A percentile compares a stretch with the other conserved stretches of the same genome.
Evolutionary conservation across 140 eudicot species (phyloP).

Genomic region (Stevia rebaudiana): DNA sequence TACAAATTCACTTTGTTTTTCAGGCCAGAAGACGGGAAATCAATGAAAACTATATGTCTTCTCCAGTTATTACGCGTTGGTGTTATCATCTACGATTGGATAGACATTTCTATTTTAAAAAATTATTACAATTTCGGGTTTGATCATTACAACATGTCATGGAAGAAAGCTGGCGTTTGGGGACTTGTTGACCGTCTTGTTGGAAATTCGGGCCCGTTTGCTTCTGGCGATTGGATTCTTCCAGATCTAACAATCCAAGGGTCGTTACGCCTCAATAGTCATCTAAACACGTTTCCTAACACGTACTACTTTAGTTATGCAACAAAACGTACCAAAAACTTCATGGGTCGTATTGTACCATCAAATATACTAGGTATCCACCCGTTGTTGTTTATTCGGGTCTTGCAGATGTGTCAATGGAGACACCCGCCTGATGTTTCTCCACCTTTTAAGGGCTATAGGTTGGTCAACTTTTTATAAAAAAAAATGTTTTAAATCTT

Average conservation of each 20-base stretch:
- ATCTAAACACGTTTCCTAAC: slow-evolving; percentile 70
- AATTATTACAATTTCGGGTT: slow-evolving; percentile 81
- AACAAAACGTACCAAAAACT: slow-evolving; percentile 64
- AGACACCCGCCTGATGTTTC: slow-evolving; percentile 70
- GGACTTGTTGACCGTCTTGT: slow-evolving; percentile 77
- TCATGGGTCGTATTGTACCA: slow-evolving; percentile 59
- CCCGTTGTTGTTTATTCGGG: slow-evolving; percentile 80
- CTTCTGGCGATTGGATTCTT: slow-evolving; percentile 93
- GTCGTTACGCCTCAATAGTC: slow-evolving; percentile 60
- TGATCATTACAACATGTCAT: slow-evolving; percentile 90
- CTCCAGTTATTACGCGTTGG: slow-evolving; percentile 77
- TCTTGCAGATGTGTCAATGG: slow-evolving; percentile 91
- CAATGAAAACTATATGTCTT: slow-evolving; percentile 66
- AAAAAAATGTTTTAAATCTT: neutral
- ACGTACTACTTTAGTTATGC: slow-evolving; percentile 96
- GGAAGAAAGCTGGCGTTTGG: slow-evolving; percentile 74
- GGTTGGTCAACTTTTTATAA: slow-evolving; percentile 29
- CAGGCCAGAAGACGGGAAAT: slow-evolving; percentile 85
- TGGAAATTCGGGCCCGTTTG: slow-evolving; percentile 84
- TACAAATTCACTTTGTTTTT: slow-evolving; percentile 6
- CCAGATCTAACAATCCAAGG: slow-evolving; percentile 94
- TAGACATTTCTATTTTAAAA: slow-evolving; percentile 69
- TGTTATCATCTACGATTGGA: slow-evolving; percentile 81
- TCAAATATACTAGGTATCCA: slow-evolving; percentile 75
- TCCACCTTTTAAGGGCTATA: slow-evolving; percentile 91